phyloP scores from a whole-genome alignment of 257 asterid genomes.

The Jacaranda copaia region DNA sequence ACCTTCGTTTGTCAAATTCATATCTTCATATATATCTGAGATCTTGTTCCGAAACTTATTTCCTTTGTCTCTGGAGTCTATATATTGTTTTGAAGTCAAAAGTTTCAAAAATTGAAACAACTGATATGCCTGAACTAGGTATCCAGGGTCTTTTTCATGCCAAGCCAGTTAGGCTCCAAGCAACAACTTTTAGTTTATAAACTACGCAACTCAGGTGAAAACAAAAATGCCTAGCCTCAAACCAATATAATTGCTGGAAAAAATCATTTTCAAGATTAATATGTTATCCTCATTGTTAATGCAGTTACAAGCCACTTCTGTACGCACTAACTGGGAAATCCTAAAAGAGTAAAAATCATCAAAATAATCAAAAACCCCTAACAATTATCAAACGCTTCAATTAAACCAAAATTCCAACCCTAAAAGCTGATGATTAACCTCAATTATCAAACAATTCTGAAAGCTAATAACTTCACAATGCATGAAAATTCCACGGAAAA shows the following conservation, averaged over 20 bases:
- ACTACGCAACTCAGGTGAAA: not conserved
- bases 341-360: not conserved
- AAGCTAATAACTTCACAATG: conserved; percentile 1
- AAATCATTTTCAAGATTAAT: not conserved
- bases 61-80: not conserved
- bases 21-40: not conserved
- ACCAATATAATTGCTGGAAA: not conserved
- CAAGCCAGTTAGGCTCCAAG: not conserved
- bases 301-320: not conserved
- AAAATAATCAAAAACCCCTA: not conserved
- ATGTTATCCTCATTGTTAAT: conserved; percentile 11
- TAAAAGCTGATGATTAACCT: conserved; percentile 11
- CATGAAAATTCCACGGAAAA: conserved; percentile 9
- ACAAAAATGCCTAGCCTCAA: not conserved
- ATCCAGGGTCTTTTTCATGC: not conserved
- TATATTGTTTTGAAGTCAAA: not conserved
- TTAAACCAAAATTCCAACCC: conserved; percentile 14
- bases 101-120: conserved; percentile 11
- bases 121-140: not conserved
- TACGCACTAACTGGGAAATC: conserved; percentile 1
- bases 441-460: not conserved
- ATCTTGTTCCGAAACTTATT: not conserved
- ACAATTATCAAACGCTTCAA: conserved; percentile 6
- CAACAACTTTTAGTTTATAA: not conserved
- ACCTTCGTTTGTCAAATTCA: not conserved